A percentile compares a stretch with the other conserved stretches of the same genome.
Conservation (phyloP, 371 early-diverging fungal genomes). For the Mortierella sp. region DNA sequence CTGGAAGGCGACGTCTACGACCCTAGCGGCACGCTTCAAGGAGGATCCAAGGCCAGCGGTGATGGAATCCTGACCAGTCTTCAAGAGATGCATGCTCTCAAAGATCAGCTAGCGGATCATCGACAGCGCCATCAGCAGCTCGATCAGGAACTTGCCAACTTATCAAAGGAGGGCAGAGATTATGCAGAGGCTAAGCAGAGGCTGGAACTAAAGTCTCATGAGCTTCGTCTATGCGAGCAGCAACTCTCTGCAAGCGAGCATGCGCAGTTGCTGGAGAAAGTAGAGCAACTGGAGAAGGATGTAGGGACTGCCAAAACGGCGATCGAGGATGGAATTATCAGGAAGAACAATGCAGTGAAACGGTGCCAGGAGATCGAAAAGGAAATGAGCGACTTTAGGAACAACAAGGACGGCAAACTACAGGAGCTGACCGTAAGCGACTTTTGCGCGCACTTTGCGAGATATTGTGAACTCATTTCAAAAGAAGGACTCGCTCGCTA, state of each 20-base stretch:
- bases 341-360: slow-evolving; percentile 60
- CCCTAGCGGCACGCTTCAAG: slow-evolving; percentile 97
- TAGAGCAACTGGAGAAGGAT: slow-evolving; percentile 60
- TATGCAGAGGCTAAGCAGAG: slow-evolving; percentile 68
- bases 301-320: slow-evolving; percentile 60
- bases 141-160: slow-evolving; percentile 60
- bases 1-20: slow-evolving; percentile 99
- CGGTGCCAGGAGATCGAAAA: slow-evolving; percentile 75
- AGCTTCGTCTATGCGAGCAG: slow-evolving; percentile 76
- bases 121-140: slow-evolving; percentile 63
- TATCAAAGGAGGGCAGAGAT: slow-evolving; percentile 60
- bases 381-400: slow-evolving; percentile 92
- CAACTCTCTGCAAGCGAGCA: slow-evolving; percentile 80
- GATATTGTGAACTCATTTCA: neutral
- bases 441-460: neutral
- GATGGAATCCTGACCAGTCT: slow-evolving; percentile 83
- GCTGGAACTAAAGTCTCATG: slow-evolving; percentile 81
- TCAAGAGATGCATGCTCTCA: slow-evolving; percentile 74
- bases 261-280: slow-evolving; percentile 63
- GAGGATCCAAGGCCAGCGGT: slow-evolving; percentile 90
- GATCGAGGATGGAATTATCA: slow-evolving; percentile 60
- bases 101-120: slow-evolving; percentile 63
- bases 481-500: neutral
- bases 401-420: slow-evolving; percentile 87
- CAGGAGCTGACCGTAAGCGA: slow-evolving; percentile 75